phyloP scores from a whole-genome alignment of 2,329 filamentous ascomycete genomes.

The Xylariaceae sp. region DNA sequence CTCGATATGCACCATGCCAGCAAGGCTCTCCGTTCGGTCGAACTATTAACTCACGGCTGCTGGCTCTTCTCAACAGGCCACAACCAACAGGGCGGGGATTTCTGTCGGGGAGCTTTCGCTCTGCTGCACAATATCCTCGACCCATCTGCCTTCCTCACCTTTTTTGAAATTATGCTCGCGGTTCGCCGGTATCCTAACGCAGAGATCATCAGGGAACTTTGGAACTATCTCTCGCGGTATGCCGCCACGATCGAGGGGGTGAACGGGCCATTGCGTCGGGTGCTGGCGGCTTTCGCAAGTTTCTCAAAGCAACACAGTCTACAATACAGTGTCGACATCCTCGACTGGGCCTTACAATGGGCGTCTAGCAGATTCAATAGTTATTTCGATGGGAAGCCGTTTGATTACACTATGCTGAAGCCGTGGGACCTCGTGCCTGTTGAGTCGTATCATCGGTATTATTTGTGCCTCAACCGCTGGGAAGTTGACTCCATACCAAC shows the following conservation, averaged over 20 bases:
- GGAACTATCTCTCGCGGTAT: slow-evolving; percentile 31
- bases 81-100: slow-evolving; percentile 27
- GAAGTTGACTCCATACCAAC: slow-evolving; percentile 29
- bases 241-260: slow-evolving; percentile 23
- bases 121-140: slow-evolving; percentile 30
- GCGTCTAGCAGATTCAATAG: slow-evolving; percentile 28
- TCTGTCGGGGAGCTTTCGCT: slow-evolving; percentile 29
- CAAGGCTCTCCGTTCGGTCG: slow-evolving; percentile 30
- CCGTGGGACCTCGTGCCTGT: slow-evolving; percentile 34
- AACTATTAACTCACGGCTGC: slow-evolving; percentile 31
- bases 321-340: slow-evolving; percentile 26
- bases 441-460: slow-evolving; percentile 33
- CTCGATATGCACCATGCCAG: slow-evolving; percentile 30
- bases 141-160: slow-evolving; percentile 29
- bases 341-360: slow-evolving; percentile 31
- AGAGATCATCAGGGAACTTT: slow-evolving; percentile 29
- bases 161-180: slow-evolving; percentile 27
- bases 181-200: slow-evolving; percentile 26
- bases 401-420: slow-evolving; percentile 34
- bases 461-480: slow-evolving; percentile 33
- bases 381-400: slow-evolving; percentile 32
- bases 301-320: slow-evolving; percentile 23
- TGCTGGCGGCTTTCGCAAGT: slow-evolving; percentile 28
- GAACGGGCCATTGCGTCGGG: slow-evolving; percentile 25
- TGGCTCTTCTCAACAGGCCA: slow-evolving; percentile 32